Evolutionary conservation across 352 stramenopile genomes (phyloP).

Genomic region (Pilasporangium apinafurcum): DNA sequence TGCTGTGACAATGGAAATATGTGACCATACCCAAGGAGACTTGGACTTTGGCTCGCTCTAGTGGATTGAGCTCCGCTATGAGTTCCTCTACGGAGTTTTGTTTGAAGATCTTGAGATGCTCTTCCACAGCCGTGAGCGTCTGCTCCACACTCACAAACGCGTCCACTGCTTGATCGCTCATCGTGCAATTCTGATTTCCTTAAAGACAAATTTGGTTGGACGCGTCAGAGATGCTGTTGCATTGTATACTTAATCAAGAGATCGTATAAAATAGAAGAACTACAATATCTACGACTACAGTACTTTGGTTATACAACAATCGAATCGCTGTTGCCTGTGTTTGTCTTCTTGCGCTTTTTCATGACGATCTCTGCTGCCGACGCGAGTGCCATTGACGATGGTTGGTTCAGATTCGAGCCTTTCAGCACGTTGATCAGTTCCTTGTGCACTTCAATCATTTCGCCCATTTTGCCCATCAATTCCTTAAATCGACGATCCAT

Average conservation of each 20-base stretch:
- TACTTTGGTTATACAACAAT: no score
- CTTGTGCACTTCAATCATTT: constrained; percentile 72
- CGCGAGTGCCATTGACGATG: constrained; percentile 20
- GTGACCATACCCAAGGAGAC: constrained; percentile 65
- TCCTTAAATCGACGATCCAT: constrained; percentile 74
- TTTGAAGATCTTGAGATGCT: constrained; percentile 60
- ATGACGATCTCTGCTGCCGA: constrained; percentile 24
- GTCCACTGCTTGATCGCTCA: constrained; percentile 60
- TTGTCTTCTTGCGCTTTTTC: constrained; percentile 40
- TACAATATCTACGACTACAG: no score
- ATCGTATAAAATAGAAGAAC: no score
- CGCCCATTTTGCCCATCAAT: constrained; percentile 63
- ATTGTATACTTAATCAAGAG: no score
- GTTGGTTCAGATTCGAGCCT: constrained; percentile 17
- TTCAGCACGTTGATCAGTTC: constrained; percentile 58
- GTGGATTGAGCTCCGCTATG: constrained; percentile 39
- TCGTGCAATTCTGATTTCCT: constrained; percentile 8
- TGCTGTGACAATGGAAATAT: background rate
- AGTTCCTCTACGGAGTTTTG: constrained; percentile 51
- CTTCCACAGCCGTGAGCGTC: constrained; percentile 68
- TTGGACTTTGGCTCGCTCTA: constrained; percentile 81
- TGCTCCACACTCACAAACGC: constrained; percentile 68
- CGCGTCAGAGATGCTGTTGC: background rate
- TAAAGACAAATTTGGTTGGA: background rate
- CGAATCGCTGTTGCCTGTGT: no score